Evolutionary conservation across 2,329 filamentous ascomycete genomes (phyloP).

Genomic region (Colletotrichum sp.): DNA sequence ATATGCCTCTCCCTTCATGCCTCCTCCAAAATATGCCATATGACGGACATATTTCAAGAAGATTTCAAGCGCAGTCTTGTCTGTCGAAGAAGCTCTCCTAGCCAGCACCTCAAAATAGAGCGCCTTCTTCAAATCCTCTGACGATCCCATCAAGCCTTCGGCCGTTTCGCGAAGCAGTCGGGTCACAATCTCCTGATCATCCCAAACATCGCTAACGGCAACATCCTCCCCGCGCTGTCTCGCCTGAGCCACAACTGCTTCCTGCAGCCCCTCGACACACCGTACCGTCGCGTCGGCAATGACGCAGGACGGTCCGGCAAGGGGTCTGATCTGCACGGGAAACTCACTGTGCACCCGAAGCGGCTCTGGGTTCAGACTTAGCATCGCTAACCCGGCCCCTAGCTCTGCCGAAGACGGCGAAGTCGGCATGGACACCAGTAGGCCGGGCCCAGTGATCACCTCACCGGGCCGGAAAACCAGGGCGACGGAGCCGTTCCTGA

Average conservation of each 20-base stretch:
- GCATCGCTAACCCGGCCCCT: not conserved
- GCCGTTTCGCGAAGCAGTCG: not conserved
- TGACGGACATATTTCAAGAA: not conserved
- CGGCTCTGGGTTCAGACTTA: not conserved
- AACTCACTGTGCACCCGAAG: not conserved
- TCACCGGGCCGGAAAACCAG: not conserved
- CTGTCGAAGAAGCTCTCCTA: not conserved
- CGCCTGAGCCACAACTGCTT: not conserved
- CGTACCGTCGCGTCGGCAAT: not conserved
- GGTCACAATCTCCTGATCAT: not conserved
- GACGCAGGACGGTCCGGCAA: not conserved
- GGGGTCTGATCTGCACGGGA: not conserved
- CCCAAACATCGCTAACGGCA: not conserved
- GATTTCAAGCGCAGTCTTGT: not conserved
- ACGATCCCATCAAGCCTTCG: not conserved
- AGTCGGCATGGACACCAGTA: not conserved
- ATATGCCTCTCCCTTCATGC: not conserved
- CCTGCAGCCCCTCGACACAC: not conserved
- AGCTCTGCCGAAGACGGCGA: not conserved
- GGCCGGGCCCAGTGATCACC: not conserved
- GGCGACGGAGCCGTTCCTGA: not conserved
- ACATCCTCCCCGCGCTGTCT: not conserved
- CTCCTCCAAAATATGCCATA: not conserved
- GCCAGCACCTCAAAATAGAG: not conserved
- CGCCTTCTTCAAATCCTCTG: not conserved